These are phyloP conservation scores for Lasiodiplodia gonubiensis DNA, from an alignment of 2,329 filamentous ascomycete genomes.

Conservation along the genomic window DNA sequence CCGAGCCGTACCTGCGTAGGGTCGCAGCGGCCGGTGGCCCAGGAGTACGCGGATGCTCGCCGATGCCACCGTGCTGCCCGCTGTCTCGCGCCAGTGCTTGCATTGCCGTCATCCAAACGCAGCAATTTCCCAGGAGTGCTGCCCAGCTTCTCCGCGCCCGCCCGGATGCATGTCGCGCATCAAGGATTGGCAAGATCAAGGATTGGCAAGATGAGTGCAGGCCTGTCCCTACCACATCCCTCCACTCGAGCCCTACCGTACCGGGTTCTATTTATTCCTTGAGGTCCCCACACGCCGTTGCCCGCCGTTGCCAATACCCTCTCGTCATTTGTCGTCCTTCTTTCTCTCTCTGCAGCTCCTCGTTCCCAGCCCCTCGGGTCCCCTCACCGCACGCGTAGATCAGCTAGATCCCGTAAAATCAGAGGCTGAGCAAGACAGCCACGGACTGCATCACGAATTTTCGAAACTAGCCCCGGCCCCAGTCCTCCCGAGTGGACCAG, in stretches of 20 bases:
- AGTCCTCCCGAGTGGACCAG: conserved; percentile 16
- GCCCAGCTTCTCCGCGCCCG: conserved; percentile 17
- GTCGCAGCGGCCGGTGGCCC: neutral
- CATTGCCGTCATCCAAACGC: conserved; percentile 3
- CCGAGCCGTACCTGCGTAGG: conserved; percentile 24
- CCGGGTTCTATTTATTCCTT: conserved; percentile 28
- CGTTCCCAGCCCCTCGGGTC: conserved; percentile 17
- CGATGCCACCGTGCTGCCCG: conserved; percentile 3
- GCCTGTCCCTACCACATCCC: conserved; percentile 18
- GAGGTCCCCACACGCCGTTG: conserved; percentile 25
- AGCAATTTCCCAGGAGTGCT: conserved; percentile 20
- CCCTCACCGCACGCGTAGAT: conserved; percentile 8
- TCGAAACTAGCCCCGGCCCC: conserved; percentile 26
- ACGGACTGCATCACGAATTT: conserved; percentile 29
- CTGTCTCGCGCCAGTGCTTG: conserved; percentile 10
- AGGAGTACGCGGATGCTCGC: conserved; percentile 6
- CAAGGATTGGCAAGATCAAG: conserved; percentile 22
- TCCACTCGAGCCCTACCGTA: conserved; percentile 21
- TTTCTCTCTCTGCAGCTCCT: conserved; percentile 19
- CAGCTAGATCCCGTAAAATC: conserved; percentile 23
- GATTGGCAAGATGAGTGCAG: conserved; percentile 24
- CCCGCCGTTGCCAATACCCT: conserved; percentile 15
- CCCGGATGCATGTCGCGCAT: conserved; percentile 26
- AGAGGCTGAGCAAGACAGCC: conserved; percentile 25
- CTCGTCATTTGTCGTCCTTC: conserved; percentile 6